These are phyloP conservation scores for Camelina sativa DNA, from an alignment of 345 rosid species.

Conservation along the genomic window DNA sequence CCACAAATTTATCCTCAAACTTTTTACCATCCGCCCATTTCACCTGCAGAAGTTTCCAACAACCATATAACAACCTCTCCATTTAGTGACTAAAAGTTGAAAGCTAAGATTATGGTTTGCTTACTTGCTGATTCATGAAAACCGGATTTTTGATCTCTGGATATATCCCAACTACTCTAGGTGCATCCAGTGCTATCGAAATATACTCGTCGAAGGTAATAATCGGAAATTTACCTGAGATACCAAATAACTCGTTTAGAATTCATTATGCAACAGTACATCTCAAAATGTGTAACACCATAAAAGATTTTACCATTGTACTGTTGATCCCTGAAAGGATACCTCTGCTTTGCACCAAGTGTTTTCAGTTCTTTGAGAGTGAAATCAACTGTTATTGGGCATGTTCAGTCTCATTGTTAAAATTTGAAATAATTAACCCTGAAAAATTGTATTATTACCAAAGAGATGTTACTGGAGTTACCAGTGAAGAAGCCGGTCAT, in stretches of 20 bases:
- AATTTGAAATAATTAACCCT: not conserved
- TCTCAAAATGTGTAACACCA: not conserved
- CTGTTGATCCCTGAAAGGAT: slow-evolving; percentile 77
- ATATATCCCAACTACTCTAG: slow-evolving; percentile 91
- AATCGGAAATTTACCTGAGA: slow-evolving; percentile 77
- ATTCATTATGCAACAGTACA: not conserved
- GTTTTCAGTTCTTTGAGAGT: slow-evolving; percentile 70
- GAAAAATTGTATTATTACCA: not conserved
- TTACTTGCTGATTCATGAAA: slow-evolving; percentile 79
- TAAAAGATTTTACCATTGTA: slow-evolving; percentile 64
- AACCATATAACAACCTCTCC: not conserved
- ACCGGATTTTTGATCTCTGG: slow-evolving; percentile 97
- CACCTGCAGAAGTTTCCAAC: slow-evolving; percentile 55
- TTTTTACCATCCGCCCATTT: slow-evolving; percentile 78
- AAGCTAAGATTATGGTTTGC: slow-evolving; percentile 32
- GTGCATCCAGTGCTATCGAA: slow-evolving; percentile 80
- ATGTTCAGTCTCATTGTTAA: slow-evolving; percentile 20
- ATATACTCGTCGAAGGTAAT: slow-evolving; percentile 90
- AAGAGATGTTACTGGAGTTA: slow-evolving; percentile 36
- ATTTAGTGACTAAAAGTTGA: slow-evolving; percentile 10
- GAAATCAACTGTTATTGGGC: slow-evolving; percentile 74
- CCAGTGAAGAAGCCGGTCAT: slow-evolving; percentile 80
- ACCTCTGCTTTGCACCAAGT: slow-evolving; percentile 83
- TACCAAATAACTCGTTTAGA: slow-evolving; percentile 1
- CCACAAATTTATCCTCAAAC: slow-evolving; percentile 78